Evolutionary conservation across 768 basidiomycete species (phyloP), one percentile per base, ranked within the genome.

Genomic region (Mycena galopus): DNA sequence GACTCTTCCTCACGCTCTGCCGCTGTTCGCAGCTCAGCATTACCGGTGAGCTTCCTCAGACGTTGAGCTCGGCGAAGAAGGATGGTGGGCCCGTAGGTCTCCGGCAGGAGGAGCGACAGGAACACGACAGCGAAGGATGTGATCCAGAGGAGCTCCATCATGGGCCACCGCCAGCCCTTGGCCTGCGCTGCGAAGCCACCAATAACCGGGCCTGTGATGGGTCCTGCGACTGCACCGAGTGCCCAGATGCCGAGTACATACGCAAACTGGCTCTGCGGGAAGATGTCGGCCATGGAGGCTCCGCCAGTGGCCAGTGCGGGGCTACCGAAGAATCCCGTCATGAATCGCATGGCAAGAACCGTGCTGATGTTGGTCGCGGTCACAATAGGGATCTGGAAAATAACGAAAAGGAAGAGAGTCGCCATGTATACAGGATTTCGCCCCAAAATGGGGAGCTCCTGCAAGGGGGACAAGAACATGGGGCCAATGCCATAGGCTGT

Each of bases 131-230:
- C 61, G 25, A 74, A 71, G 6, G 76, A 71, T 0, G 79, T 78
- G 55, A 83, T 75, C 82, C 82, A 83, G 33, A 82, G 58, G 33
- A 83, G 72, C 71, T 80, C 80, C 77, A 79, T 80, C 58, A 81
- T 78, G 12, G 82, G 81, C 82, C 82, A 83, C 17, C 74, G 73
- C 82, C 82, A 83, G 10, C 75, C 68, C 42, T 83, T 65, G 8
- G 72, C 75, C 63, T 81, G 77, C 4, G 78, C 80, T 1, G 80
- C 80, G 62, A 82, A 83, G 5, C 82, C 79, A 30, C 82, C 82
- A 16, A 82, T 72, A 1, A 82, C 73, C 4, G 82, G 82, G 0
- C 82, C 82, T 9, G 79, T 75, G 58, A 79, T 78, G 5, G 82
- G 82, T 14, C 78, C 82, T 14, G 61, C 73, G 10, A 78, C 68